Conservation (phyloP, 768 basidiomycete genomes). For the Collybia sp. region DNA sequence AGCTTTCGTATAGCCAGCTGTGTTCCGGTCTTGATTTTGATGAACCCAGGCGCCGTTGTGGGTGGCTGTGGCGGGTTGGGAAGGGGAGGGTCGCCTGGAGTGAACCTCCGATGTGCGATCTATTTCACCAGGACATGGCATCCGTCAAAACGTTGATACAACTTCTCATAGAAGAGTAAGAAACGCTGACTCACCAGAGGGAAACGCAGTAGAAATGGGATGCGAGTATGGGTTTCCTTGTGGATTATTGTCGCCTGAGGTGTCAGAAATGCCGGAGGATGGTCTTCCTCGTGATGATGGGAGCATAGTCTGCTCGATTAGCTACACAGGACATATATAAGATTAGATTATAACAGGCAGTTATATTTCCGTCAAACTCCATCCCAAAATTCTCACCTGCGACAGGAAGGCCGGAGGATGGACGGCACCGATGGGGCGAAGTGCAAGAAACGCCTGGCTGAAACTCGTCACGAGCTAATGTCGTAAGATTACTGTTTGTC, state of each 20-base stretch:
- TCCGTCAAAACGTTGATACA: conserved; percentile 1
- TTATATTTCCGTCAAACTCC: conserved; percentile 8
- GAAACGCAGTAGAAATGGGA: conserved; percentile 14
- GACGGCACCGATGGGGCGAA: conserved; percentile 19
- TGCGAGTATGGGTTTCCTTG: conserved; percentile 13
- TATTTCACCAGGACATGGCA: conserved; percentile 6
- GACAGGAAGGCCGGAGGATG: conserved; percentile 20
- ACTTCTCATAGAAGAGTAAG: conserved; percentile 7
- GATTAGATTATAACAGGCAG: conserved; percentile 18
- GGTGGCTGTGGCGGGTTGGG: conserved; percentile 5
- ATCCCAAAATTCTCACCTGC: conserved; percentile 16
- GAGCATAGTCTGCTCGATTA: conserved; percentile 18
- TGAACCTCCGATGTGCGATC: not conserved
- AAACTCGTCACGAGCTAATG: no score
- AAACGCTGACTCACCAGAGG: conserved; percentile 14
- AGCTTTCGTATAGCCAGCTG: conserved; percentile 12
- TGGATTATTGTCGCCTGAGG: conserved; percentile 13
- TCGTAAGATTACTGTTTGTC: no score
- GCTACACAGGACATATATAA: conserved; percentile 7
- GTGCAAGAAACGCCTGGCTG: no score
- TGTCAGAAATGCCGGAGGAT: conserved; percentile 21
- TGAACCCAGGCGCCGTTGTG: conserved; percentile 12
- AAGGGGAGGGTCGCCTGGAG: not conserved
- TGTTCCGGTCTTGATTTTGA: conserved; percentile 1
- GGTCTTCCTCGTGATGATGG: conserved; percentile 26